phyloP scores from a whole-genome alignment of 176 grass and related monocot genomes.

The Calamus simplicifolius region DNA sequence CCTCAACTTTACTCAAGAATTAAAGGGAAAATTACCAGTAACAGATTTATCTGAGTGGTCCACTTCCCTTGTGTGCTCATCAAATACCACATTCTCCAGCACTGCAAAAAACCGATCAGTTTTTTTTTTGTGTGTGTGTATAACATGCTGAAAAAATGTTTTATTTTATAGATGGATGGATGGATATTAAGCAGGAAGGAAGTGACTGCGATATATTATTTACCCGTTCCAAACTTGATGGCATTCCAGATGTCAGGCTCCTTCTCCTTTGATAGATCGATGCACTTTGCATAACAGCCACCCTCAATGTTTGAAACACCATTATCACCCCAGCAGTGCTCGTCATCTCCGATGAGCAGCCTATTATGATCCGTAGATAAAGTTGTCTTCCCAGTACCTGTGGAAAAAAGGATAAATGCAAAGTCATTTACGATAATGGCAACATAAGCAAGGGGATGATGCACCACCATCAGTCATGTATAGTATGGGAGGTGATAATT shows the following conservation, averaged over 20 bases:
- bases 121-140: no score
- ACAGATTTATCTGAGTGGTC: slow-evolving; percentile 91
- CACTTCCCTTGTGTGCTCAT: slow-evolving; percentile 85
- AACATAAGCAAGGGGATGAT: neutral
- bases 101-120: slow-evolving; percentile 22
- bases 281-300: slow-evolving; percentile 96
- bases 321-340: slow-evolving; percentile 91
- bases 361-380: slow-evolving; percentile 91
- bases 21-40: slow-evolving; percentile 38
- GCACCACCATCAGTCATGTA: slow-evolving; percentile 1
- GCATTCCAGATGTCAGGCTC: slow-evolving; percentile 98
- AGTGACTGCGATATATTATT: neutral
- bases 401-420: neutral
- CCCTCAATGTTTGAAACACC: slow-evolving; percentile 98
- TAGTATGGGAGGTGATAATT: neutral
- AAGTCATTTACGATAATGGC: no score
- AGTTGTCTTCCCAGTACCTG: slow-evolving; percentile 93
- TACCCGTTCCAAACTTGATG: slow-evolving; percentile 98
- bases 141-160: no score
- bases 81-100: slow-evolving; percentile 93
- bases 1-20: no score
- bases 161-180: no score
- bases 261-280: slow-evolving; percentile 72
- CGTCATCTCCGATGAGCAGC: slow-evolving; percentile 81
- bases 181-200: no score